phyloP scores from a whole-genome alignment of 345 rosid genomes.

The Eucalyptus globulus region DNA sequence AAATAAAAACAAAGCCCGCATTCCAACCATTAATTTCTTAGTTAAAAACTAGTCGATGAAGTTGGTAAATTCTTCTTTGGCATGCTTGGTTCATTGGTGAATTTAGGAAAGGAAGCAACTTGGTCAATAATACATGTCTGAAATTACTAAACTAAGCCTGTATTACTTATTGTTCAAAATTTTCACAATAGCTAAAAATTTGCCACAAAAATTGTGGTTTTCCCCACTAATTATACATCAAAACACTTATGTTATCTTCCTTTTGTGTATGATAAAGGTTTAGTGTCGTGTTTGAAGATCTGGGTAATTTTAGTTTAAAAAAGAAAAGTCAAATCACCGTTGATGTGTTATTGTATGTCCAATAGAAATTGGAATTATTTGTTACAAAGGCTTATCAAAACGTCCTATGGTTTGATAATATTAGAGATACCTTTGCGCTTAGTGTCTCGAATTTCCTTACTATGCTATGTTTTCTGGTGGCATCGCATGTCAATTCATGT shows the following conservation, averaged over 20 bases:
- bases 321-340: not conserved
- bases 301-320: not conserved
- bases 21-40: not conserved
- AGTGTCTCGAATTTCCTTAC: not conserved
- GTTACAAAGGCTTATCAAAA: not conserved
- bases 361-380: not conserved
- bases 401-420: not conserved
- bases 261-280: not conserved
- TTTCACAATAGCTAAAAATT: not conserved
- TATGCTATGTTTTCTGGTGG: not conserved
- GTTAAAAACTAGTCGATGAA: not conserved
- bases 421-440: not conserved
- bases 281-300: not conserved
- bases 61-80: not conserved
- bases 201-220: not conserved
- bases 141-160: not conserved
- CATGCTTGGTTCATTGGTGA: not conserved
- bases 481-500: not conserved
- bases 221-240: not conserved
- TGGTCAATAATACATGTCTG: not conserved
- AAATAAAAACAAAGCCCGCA: not conserved
- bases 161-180: not conserved
- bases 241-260: not conserved
- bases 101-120: not conserved
- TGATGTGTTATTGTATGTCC: not conserved